Percentiles rank a stretch among this genome's conserved stretches.
phyloP scores from a whole-genome alignment of 345 rosid genomes.

The Psidium friedrichsthalianum region DNA sequence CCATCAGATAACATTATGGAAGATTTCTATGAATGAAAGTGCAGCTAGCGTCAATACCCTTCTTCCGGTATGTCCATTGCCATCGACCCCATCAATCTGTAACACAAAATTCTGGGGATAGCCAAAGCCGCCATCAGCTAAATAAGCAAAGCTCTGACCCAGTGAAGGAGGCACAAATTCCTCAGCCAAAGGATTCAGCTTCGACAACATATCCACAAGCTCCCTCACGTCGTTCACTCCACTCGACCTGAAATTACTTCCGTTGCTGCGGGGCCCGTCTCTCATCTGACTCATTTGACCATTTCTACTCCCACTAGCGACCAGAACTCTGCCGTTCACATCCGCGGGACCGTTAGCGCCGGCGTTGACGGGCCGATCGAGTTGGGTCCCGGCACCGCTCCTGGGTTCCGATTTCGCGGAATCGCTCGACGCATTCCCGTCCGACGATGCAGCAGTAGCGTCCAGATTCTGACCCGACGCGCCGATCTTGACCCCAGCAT shows the following conservation, averaged over 20 bases:
- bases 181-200: conserved; percentile 92
- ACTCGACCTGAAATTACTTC: conserved; percentile 4
- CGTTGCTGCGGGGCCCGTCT: conserved; percentile 6
- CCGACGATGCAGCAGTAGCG: conserved; percentile 22
- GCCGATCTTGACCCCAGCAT: conserved; percentile 68
- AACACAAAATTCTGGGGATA: conserved; percentile 41
- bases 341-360: background rate
- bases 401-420: conserved; percentile 39
- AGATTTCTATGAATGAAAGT: background rate
- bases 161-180: conserved; percentile 90
- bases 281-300: conserved; percentile 8
- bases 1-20: background rate
- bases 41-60: conserved; percentile 37
- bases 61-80: conserved; percentile 40
- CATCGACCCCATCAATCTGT: conserved; percentile 33
- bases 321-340: conserved; percentile 8
- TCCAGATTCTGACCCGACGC: conserved; percentile 59
- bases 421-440: conserved; percentile 29
- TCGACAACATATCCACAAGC: conserved; percentile 73
- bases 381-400: conserved; percentile 14
- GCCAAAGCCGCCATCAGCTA: conserved; percentile 43
- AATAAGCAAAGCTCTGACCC: conserved; percentile 11
- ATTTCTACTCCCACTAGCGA: conserved; percentile 15
- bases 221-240: conserved; percentile 52
- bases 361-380: background rate